phyloP scores from a whole-genome alignment of 768 basidiomycete genomes.

The Podaxis sp. region DNA sequence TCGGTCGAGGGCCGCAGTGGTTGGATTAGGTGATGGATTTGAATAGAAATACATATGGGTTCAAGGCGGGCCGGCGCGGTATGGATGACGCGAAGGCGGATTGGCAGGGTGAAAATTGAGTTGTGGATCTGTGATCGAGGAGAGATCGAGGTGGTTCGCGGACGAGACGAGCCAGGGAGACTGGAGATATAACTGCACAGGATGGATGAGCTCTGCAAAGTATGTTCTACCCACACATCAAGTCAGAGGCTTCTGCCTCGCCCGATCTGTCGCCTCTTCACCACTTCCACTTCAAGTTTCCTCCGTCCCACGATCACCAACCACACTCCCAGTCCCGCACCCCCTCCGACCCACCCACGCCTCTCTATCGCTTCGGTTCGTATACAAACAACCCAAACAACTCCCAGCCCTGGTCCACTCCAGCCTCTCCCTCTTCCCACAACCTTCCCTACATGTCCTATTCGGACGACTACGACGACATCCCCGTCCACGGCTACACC shows the following conservation, averaged over 20 bases:
- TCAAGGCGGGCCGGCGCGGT: conserved; percentile 6
- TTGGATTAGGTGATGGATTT: background rate
- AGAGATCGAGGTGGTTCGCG: conserved; percentile 7
- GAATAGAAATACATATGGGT: background rate
- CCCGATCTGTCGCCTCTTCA: conserved; percentile 42
- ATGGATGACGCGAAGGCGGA: background rate
- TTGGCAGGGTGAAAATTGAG: conserved; percentile 9
- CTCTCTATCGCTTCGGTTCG: conserved; percentile 36
- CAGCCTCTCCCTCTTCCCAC: conserved; percentile 21
- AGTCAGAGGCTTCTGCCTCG: conserved; percentile 43
- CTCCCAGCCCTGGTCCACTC: conserved; percentile 10
- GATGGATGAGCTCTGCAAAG: background rate
- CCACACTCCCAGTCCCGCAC: conserved; percentile 28
- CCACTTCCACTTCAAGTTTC: conserved; percentile 38
- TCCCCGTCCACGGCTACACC: conserved; percentile 3
- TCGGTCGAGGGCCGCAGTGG: background rate
- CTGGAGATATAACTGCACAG: conserved; percentile 1
- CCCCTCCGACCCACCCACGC: conserved; percentile 29
- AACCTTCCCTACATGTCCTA: conserved; percentile 38
- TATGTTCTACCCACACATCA: conserved; percentile 31
- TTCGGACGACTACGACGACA: conserved; percentile 64
- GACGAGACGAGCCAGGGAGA: conserved; percentile 10
- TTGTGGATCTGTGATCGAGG: conserved; percentile 13
- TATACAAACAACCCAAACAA: conserved; percentile 2
- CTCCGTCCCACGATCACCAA: conserved; percentile 26